Evolutionary conservation across 257 asterid species (phyloP), one percentile per base, ranked within the genome.

Genomic region (Petunia axillaris): DNA sequence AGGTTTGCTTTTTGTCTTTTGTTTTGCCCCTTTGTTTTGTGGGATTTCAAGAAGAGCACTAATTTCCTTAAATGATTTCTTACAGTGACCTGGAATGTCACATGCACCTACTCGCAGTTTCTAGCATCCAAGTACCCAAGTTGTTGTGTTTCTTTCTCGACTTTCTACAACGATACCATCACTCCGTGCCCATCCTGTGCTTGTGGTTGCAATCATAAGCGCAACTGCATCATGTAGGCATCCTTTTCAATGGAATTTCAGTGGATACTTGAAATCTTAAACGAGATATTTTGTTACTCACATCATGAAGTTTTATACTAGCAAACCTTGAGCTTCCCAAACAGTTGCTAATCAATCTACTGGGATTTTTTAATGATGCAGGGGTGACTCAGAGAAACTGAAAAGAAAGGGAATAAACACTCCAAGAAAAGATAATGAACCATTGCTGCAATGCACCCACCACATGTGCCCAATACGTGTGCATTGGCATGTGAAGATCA

Each of bases 21-120:
- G 15, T 58, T 36, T 8, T 6, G 40, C 37, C 2, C 44, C 36
- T 10, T 37, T 44, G 16, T 40, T 78, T 25, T 70, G 13, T 37
- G n/a, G n/a, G 39, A 35, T 9, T 43, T 76, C 38, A 35, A 11
- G 4, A 64, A 79, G 54, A 3, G 54, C 54, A 50, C 9, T 50
- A 50, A 50, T 8, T 48, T 13, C 54, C 2, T 50, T 50, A 48
- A 50, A 35, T 2, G 4, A 4, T 46, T 78, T 8, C 46, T 46
- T 85, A 85, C 94, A 93, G 96, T 93, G 97, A 91, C 97, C 37
- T 93, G 97, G 97, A 93, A 91, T 63, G 91, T 93, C 82, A 93
- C 94, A 3, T 93, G 96, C 85, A 91, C 96, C 25, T 89, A 93
- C 58, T 90, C 97, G 2, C 97, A 91, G 84, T 83, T 89, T 16